Evolutionary conservation across 106 monocot genomes (phyloP).

Genomic region (Dioscorea zingiberensis): DNA sequence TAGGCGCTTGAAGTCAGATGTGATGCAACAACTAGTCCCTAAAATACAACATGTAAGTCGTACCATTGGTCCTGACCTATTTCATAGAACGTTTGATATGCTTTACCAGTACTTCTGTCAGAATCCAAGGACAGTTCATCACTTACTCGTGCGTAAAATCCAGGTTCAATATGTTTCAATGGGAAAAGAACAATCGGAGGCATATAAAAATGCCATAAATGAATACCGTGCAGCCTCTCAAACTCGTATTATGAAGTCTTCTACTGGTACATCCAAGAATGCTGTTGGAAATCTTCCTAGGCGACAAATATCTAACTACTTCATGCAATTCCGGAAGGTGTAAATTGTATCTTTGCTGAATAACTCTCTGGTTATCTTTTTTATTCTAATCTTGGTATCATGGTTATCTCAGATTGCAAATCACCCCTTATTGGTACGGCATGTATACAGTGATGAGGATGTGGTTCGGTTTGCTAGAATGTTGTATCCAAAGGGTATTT

Average conservation of each 20-base stretch:
- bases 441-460: slow-evolving; percentile 73
- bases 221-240: slow-evolving; percentile 76
- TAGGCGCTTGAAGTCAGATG: slow-evolving; percentile 95
- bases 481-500: slow-evolving; percentile 80
- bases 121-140: too few relatives aligned
- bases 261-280: slow-evolving; percentile 28
- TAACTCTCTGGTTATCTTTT: neutral
- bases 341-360: neutral
- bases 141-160: neutral
- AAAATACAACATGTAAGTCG: slow-evolving; percentile 79
- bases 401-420: slow-evolving; percentile 76
- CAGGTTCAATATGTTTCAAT: slow-evolving; percentile 85
- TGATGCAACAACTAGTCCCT: slow-evolving; percentile 96
- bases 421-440: slow-evolving; percentile 89
- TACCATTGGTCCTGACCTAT: neutral
- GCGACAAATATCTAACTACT: slow-evolving; percentile 98
- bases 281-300: slow-evolving; percentile 46
- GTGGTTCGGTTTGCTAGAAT: slow-evolving; percentile 51
- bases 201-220: slow-evolving; percentile 64
- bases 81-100: neutral
- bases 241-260: slow-evolving; percentile 43
- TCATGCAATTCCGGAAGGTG: slow-evolving; percentile 94
- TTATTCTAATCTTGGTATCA: slow-evolving; percentile 5
- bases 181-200: slow-evolving; percentile 54
- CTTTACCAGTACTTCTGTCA: too few relatives aligned